These are phyloP conservation scores for Serendipita sp. DNA, from an alignment of 768 basidiomycete species.

Conservation along the genomic window DNA sequence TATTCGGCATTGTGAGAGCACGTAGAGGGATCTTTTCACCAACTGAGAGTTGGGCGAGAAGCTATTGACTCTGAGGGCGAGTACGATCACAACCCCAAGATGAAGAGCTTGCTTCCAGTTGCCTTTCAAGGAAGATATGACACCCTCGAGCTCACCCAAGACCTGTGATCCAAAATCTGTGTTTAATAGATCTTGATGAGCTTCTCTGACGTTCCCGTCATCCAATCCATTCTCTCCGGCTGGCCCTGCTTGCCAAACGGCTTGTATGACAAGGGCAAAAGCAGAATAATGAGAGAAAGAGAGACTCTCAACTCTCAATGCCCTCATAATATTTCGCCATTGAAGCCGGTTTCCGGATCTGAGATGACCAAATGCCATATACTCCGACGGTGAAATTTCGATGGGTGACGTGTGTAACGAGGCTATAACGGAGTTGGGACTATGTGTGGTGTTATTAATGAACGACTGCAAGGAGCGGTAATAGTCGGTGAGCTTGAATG, in stretches of 20 bases:
- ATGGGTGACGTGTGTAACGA: constrained; percentile 24
- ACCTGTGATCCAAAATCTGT: constrained; percentile 23
- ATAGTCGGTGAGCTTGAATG: constrained; percentile 18
- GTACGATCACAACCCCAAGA: constrained; percentile 20
- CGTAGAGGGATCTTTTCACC: constrained; percentile 12
- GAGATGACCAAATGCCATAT: constrained; percentile 27
- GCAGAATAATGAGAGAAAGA: constrained; percentile 26
- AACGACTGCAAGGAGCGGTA: constrained; percentile 24
- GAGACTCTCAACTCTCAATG: constrained; percentile 24
- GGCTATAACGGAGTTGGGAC: constrained; percentile 28
- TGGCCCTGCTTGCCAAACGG: constrained; percentile 28
- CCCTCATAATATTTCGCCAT: constrained; percentile 34
- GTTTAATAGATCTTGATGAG: constrained; percentile 23
- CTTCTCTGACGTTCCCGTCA: constrained; percentile 14
- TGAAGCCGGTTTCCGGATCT: constrained; percentile 30
- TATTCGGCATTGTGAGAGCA: no score
- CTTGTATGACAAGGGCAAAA: constrained; percentile 27
- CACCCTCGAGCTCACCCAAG: constrained; percentile 21
- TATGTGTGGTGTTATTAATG: constrained; percentile 20
- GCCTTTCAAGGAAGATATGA: constrained; percentile 21
- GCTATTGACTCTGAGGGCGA: constrained; percentile 24
- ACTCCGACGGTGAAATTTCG: constrained; percentile 29
- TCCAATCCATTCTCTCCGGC: background rate
- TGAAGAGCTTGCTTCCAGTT: constrained; percentile 28
- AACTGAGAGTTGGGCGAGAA: constrained; percentile 17